Evolutionary conservation across 2,329 filamentous ascomycete genomes (phyloP).

Genomic region (Exophiala viscosa): DNA sequence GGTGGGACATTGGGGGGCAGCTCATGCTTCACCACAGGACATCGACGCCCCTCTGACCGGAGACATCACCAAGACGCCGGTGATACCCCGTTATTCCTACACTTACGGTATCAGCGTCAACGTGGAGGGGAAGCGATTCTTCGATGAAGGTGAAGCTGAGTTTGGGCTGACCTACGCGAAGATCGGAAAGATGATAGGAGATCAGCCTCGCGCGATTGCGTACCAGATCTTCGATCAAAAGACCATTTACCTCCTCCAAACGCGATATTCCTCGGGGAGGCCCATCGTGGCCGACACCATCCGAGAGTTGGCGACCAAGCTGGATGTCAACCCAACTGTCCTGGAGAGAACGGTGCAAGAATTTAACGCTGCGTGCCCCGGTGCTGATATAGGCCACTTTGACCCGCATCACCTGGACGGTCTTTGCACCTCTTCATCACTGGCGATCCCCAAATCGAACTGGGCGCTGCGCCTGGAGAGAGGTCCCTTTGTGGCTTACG

Average conservation of each 20-base stretch:
- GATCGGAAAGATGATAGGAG: constrained; percentile 59
- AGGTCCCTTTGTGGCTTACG: constrained; percentile 59
- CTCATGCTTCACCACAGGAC: constrained; percentile 64
- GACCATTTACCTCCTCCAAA: constrained; percentile 50
- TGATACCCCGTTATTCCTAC: constrained; percentile 66
- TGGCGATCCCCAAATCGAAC: constrained; percentile 56
- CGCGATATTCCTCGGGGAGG: constrained; percentile 58
- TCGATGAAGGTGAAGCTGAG: constrained; percentile 63
- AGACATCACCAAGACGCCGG: constrained; percentile 57
- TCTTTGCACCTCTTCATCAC: constrained; percentile 55
- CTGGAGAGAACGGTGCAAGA: constrained; percentile 36
- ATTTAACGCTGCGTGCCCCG: constrained; percentile 33
- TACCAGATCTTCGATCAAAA: constrained; percentile 63
- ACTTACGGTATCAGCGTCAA: constrained; percentile 65
- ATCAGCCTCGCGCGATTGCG: constrained; percentile 55
- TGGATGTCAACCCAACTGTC: constrained; percentile 35
- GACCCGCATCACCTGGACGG: constrained; percentile 60
- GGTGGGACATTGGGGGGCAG: constrained; percentile 60
- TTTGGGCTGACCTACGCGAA: constrained; percentile 65
- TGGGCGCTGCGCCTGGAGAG: constrained; percentile 59
- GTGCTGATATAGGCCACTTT: constrained; percentile 38
- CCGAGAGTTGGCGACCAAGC: constrained; percentile 54
- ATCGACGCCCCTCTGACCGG: constrained; percentile 56
- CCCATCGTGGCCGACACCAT: constrained; percentile 51
- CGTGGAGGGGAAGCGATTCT: constrained; percentile 55